Conservation (phyloP, 108 stramenopile genomes). For the Chaetoceros tenuissimus region DNA sequence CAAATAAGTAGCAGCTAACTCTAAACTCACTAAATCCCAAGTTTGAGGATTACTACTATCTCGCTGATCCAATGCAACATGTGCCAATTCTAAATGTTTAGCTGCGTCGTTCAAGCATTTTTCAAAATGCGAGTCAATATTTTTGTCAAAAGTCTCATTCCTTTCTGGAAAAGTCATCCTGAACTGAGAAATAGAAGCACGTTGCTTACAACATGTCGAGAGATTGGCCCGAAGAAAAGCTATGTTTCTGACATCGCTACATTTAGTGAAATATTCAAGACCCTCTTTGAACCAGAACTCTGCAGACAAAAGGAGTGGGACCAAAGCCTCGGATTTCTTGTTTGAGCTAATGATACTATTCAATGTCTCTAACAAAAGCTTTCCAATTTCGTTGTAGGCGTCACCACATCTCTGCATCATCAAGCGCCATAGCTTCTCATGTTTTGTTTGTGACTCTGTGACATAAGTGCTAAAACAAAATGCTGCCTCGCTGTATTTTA, state of each 20-base stretch:
- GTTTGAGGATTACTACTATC: constrained; percentile 48
- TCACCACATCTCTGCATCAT: constrained; percentile 76
- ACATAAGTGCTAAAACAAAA: constrained; percentile 17
- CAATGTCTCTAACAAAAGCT: constrained; percentile 51
- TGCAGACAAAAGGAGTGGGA: constrained; percentile 41
- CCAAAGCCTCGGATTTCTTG: constrained; percentile 1
- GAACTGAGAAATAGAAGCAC: constrained; percentile 41
- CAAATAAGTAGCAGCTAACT: constrained; percentile 71
- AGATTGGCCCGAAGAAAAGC: constrained; percentile 74
- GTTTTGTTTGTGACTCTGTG: background rate
- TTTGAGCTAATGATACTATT: constrained; percentile 31
- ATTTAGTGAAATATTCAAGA: constrained; percentile 43
- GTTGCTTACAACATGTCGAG: constrained; percentile 69
- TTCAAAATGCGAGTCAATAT: constrained; percentile 45
- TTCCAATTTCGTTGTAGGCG: constrained; percentile 78
- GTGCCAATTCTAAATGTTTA: constrained; percentile 63
- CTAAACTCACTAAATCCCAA: constrained; percentile 82
- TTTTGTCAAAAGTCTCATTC: background rate
- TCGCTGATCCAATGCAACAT: constrained; percentile 54
- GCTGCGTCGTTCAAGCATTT: constrained; percentile 62
- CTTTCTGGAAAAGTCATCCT: constrained; percentile 10
- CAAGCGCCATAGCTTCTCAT: constrained; percentile 26
- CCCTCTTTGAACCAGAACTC: constrained; percentile 74
- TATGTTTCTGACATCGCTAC: constrained; percentile 56
- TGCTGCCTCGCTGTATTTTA: constrained; percentile 59